These are phyloP conservation scores for Volutella citrinella DNA, from an alignment of 2,329 filamentous ascomycete species.

Conservation along the genomic window DNA sequence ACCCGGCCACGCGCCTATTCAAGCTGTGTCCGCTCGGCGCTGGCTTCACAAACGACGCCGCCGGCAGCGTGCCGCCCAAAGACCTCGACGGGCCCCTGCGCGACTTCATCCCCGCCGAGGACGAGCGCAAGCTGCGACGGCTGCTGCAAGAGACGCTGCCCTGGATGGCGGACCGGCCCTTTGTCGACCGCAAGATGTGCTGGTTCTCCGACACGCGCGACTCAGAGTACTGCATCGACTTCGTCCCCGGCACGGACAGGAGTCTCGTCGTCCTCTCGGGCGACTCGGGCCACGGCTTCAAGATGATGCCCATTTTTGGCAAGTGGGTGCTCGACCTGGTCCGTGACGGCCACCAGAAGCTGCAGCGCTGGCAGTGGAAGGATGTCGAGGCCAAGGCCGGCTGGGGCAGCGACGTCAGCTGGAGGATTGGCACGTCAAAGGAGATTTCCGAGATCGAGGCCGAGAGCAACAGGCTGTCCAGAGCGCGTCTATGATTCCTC, in stretches of 20 bases:
- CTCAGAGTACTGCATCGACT: slow-evolving; percentile 8
- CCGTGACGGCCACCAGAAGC: slow-evolving; percentile 5
- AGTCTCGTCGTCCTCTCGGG: slow-evolving; percentile 6
- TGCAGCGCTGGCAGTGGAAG: slow-evolving; percentile 8
- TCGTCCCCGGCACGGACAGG: slow-evolving; percentile 4
- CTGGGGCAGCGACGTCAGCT: slow-evolving; percentile 10
- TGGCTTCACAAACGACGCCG: slow-evolving; percentile 11
- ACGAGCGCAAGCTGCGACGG: slow-evolving; percentile 5
- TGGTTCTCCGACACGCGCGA: slow-evolving; percentile 8
- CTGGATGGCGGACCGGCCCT: slow-evolving; percentile 10
- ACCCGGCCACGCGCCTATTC: slow-evolving; percentile 7
- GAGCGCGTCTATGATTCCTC: slow-evolving; percentile 2
- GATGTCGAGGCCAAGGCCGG: background rate
- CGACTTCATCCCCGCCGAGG: slow-evolving; percentile 9
- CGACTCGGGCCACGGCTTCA: slow-evolving; percentile 8
- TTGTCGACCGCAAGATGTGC: slow-evolving; percentile 11
- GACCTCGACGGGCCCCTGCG: background rate
- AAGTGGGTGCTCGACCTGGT: slow-evolving; percentile 4
- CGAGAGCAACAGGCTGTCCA: slow-evolving; percentile 7
- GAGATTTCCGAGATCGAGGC: slow-evolving; percentile 6
- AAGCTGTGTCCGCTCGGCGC: slow-evolving; percentile 10
- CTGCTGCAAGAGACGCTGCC: slow-evolving; percentile 10
- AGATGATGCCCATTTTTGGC: slow-evolving; percentile 8
- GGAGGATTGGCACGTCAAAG: slow-evolving; percentile 7
- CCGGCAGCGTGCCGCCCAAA: slow-evolving; percentile 2